These are phyloP conservation scores for Zygotorulaspora sp. DNA, from an alignment of 805 yeast genomes.

Conservation along the genomic window DNA sequence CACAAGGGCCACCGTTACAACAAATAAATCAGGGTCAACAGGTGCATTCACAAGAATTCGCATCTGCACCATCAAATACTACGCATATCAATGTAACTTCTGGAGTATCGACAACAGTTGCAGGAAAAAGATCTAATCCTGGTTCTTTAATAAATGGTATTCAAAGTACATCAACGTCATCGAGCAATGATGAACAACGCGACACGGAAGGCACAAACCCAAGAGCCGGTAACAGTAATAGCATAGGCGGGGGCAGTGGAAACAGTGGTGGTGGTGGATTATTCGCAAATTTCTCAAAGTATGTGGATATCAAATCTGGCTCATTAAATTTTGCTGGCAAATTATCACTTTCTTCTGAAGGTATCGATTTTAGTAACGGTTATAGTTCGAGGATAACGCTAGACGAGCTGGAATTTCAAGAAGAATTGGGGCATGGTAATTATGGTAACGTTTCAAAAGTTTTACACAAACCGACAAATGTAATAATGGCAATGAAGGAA, in stretches of 20 bases:
- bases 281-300: constrained; percentile 81
- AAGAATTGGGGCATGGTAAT: constrained; percentile 91
- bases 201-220: constrained; percentile 32
- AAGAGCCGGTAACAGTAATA: constrained; percentile 11
- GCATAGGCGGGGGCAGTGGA: constrained; percentile 4
- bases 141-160: constrained; percentile 30
- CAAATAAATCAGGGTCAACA: constrained; percentile 6
- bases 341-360: constrained; percentile 85
- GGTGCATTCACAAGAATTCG: constrained; percentile 30
- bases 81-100: constrained; percentile 12
- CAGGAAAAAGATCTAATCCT: constrained; percentile 29
- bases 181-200: constrained; percentile 24
- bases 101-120: constrained; percentile 8
- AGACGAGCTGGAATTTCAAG: constrained; percentile 76
- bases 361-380: constrained; percentile 87
- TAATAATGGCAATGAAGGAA: constrained; percentile 96
- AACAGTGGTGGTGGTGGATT: constrained; percentile 43
- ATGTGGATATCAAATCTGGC: constrained; percentile 88
- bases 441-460: constrained; percentile 95
- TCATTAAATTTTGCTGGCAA: constrained; percentile 89
- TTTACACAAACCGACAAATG: constrained; percentile 85
- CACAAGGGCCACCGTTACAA: constrained; percentile 1
- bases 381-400: constrained; percentile 79
- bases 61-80: constrained; percentile 26
- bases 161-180: constrained; percentile 35